A percentile compares a stretch with the other conserved stretches of the same genome.
These are phyloP conservation scores for Acanthamoeba lenticulata DNA, from an alignment of 208 protist species.

Conservation along the genomic window DNA sequence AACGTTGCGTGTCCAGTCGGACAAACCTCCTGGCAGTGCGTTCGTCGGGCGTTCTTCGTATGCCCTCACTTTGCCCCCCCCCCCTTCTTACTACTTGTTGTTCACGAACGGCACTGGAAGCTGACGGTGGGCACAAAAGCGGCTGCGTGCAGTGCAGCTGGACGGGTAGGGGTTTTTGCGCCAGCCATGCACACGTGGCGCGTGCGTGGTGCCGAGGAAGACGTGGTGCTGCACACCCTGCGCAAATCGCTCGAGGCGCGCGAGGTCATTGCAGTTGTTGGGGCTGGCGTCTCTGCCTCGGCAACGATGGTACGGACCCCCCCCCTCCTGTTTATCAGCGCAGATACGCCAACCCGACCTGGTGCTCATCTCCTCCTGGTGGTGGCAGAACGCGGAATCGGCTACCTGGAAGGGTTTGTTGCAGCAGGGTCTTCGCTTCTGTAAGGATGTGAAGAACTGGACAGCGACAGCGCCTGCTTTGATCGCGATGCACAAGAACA, in stretches of 20 bases:
- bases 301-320: neutral
- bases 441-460: constrained; percentile 10
- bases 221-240: neutral
- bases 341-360: neutral
- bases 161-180: too few species aligned
- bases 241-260: neutral
- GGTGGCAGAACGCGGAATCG: neutral
- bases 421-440: neutral
- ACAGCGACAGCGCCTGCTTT: neutral
- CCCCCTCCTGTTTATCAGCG: neutral
- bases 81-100: too few species aligned
- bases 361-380: neutral
- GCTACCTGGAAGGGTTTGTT: constrained; percentile 20
- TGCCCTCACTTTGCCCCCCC: too few species aligned
- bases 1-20: too few species aligned
- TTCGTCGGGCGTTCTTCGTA: too few species aligned
- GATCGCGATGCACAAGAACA: neutral
- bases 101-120: too few species aligned
- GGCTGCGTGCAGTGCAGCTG: too few species aligned
- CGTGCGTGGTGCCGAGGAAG: neutral
- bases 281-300: neutral
- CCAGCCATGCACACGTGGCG: too few species aligned
- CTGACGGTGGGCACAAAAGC: too few species aligned
- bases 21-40: too few species aligned
- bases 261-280: constrained; percentile 28